Base-by-base conservation (phyloP, 2,329 filamentous ascomycete species). In the Dendrostoma leiphaemia region DNA sequence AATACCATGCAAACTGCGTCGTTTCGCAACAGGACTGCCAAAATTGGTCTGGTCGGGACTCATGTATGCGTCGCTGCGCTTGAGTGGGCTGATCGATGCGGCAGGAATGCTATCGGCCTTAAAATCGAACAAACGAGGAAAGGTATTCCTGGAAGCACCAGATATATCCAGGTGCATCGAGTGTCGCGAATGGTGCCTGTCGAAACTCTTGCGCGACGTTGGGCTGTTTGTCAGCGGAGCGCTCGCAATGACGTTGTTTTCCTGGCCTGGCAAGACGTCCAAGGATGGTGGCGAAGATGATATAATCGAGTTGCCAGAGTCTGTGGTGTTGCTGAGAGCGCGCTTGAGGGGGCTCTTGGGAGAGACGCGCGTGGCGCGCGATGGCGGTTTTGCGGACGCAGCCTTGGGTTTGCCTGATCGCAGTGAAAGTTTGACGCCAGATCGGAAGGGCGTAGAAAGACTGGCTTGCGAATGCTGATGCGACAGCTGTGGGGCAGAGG, bases 11-110 rank as follows among this genome's bases (percentile, higher is more conserved):
- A 96, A 73, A 71, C 92, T 97, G 64, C 94, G 85, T 61, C 94
- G 83, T 76, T 97, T 97, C 44, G 92, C 90, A 56, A 93, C 89
- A 0, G 94, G 93, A 65, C 90, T 97, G 62, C 89, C 89, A 53
- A 89, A 78, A 63, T 81, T 87, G 26, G 85, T 79, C 60, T 90
- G 88, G 64, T 96, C 92, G 46, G 95, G 74, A 64, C 90, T 91
- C 89, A 96, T 93, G 48, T 88, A 87, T 40, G 89, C 88, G 74
- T 97, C 93, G 66, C 88, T 93, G 63, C 94, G 86, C 79, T 97
- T 97, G 62, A 97, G 75, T 5, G 93, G 92, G 67, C 93, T 96
- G 6, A 88, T 85, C 57, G 85, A 84, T 19, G 81, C 76, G 17
- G 82, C 76, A 46, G 77, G 72, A 44, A 77, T 71, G 48, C 74